Conservation (phyloP, 495 filamentous ascomycete genomes). For the Penicillium diatomitis region DNA sequence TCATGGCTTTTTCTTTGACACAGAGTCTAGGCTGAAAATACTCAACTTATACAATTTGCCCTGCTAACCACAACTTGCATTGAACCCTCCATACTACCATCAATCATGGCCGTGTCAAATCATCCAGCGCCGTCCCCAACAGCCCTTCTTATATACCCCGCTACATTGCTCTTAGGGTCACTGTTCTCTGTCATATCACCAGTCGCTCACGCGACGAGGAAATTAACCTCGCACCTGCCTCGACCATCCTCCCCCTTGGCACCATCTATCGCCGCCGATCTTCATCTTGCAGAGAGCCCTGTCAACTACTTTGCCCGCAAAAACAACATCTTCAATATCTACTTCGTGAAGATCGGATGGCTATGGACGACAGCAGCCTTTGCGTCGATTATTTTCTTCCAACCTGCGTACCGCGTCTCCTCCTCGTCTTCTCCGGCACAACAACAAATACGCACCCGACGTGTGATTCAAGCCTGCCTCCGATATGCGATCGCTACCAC, state of each 20-base stretch:
- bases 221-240: constrained; percentile 16
- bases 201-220: constrained; percentile 35
- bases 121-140: constrained; percentile 17
- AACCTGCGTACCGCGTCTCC: constrained; percentile 35
- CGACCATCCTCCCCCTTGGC: constrained; percentile 51
- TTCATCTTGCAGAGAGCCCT: constrained; percentile 21
- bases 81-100: not conserved
- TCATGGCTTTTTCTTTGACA: no score
- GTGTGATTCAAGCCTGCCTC: constrained; percentile 38
- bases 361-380: constrained; percentile 74
- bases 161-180: constrained; percentile 67
- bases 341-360: constrained; percentile 95
- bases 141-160: constrained; percentile 60
- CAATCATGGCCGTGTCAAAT: constrained; percentile 17
- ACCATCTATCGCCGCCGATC: constrained; percentile 37
- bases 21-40: no score
- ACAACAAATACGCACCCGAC: constrained; percentile 17
- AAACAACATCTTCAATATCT: constrained; percentile 76
- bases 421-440: constrained; percentile 10
- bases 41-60: no score
- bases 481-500: constrained; percentile 63
- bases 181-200: constrained; percentile 73
- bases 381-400: constrained; percentile 48
- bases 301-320: constrained; percentile 89
- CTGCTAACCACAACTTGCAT: no score